Evolutionary conservation across 805 yeast species (phyloP).

Genomic region (Candida endomychidarum): DNA sequence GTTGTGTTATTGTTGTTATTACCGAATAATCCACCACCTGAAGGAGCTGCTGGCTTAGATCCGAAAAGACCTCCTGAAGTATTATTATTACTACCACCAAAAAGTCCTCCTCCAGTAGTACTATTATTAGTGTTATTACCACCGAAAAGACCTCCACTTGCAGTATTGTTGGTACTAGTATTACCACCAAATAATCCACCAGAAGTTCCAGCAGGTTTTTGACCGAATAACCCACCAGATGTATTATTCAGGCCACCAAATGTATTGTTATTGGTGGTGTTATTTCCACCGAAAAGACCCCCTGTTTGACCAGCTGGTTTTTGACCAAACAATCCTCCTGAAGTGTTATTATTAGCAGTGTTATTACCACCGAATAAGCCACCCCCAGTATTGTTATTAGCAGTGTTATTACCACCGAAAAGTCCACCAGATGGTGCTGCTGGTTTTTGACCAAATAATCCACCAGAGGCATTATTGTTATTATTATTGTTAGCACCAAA

Average conservation of each 20-base stretch:
- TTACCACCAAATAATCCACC: slow-evolving; percentile 28
- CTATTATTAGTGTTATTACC: slow-evolving; percentile 15
- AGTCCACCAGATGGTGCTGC: slow-evolving; percentile 19
- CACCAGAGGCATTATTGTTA: slow-evolving; percentile 37
- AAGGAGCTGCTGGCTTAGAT: slow-evolving; percentile 1
- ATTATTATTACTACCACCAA: slow-evolving; percentile 29
- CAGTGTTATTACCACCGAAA: slow-evolving; percentile 17
- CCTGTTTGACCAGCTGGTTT: slow-evolving; percentile 19
- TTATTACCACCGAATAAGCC: slow-evolving; percentile 41
- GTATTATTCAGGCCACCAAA: slow-evolving; percentile 11
- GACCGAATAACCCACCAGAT: slow-evolving; percentile 28
- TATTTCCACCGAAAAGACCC: slow-evolving; percentile 22
- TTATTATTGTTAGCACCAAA: slow-evolving; percentile 22
- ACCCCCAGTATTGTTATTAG: slow-evolving; percentile 25
- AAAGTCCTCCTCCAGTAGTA: slow-evolving; percentile 28
- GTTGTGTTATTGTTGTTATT: slow-evolving; percentile 17
- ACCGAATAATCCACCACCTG: slow-evolving; percentile 44
- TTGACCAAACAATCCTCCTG: slow-evolving; percentile 27
- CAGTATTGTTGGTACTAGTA: slow-evolving; percentile 15
- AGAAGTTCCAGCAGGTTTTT: slow-evolving; percentile 16
- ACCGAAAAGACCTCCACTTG: slow-evolving; percentile 25
- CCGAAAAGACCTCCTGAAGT: slow-evolving; percentile 29
- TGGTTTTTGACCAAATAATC: slow-evolving; percentile 41
- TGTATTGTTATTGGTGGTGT: slow-evolving; percentile 14
- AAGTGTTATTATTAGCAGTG: slow-evolving; percentile 6